Evolutionary conservation across 176 grass and related monocot genomes (phyloP), one percentile per base, ranked within the genome.

Genomic region (Rhynchospora pubera): DNA sequence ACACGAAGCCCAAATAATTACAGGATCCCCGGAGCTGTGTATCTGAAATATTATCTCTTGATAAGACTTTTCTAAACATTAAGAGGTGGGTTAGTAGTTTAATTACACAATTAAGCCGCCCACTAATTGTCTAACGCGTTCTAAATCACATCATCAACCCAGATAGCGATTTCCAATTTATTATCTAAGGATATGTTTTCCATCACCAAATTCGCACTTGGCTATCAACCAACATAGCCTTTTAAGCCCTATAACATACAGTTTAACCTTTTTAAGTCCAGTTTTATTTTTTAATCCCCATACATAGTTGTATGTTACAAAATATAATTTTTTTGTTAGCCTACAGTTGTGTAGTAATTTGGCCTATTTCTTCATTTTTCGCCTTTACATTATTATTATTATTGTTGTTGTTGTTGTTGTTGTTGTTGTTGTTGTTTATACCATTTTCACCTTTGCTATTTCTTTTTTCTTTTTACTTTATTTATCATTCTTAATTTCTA

Each of bases 81-180:
- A 62, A 21, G 78, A 80, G 57, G 78, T 80, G 57, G 78, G 34
- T 62, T 62, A 80, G 53, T 80, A 46, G 21, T 62, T 80, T 45
- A 45, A 80, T 80, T 80, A 23, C 42, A 80, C 5, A 22, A 79
- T 79, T 79, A 79, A 79, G 15, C 26, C 9, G 43, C 18, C 34
- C 77, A 79, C 34, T 42, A 2, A 79, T 42, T 61, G 77, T 43
- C 62, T 45, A 47, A 10, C 28, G 16, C 26, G 26, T 28, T 28
- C 1, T 28, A 8, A 11, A 45, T 46, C 16, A 46, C 19, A 57
- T 80, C 78, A 57, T 24, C 68, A 46, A 48, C 19, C 18, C 7
- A 51, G 56, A 58, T 80, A 61, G n/a, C 12, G 7, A 62, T 60
- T 44, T 80, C 19, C 39, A 62, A 80, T 62, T 39, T 80, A 44